Conservation (phyloP, 805 yeast genomes). For the Yamadazyma tumulicola region DNA sequence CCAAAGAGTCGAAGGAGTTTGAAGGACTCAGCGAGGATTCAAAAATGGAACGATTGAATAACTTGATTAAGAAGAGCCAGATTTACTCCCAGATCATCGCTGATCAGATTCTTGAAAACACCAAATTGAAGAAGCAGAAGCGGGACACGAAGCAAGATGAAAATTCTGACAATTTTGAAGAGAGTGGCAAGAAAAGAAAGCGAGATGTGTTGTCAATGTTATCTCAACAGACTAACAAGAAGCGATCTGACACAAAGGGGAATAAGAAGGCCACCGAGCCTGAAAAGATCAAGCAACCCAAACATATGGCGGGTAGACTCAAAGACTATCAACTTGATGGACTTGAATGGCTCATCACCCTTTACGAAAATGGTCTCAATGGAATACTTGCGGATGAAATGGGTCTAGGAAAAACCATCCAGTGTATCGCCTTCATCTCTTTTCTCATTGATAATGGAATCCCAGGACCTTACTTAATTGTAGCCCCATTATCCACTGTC, state of each 20-base stretch:
- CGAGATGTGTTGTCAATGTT: constrained; percentile 18
- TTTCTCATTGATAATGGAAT: constrained; percentile 77
- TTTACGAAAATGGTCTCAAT: constrained; percentile 90
- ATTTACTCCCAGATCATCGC: constrained; percentile 84
- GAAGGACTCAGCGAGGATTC: constrained; percentile 47
- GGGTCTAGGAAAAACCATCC: constrained; percentile 95
- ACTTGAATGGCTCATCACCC: constrained; percentile 81
- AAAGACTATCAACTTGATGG: constrained; percentile 89
- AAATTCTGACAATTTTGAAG: background rate
- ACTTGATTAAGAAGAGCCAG: constrained; percentile 81
- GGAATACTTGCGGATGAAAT: constrained; percentile 97
- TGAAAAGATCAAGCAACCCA: constrained; percentile 23
- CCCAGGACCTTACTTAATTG: constrained; percentile 71
- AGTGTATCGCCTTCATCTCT: constrained; percentile 75
- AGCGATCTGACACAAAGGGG: background rate
- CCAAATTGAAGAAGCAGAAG: constrained; percentile 19
- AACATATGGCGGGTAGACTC: constrained; percentile 48
- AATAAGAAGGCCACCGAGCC: constrained; percentile 5
- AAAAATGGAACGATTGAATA: constrained; percentile 64
- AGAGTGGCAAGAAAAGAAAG: constrained; percentile 9
- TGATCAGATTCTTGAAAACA: constrained; percentile 58
- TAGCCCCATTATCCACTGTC: constrained; percentile 81
- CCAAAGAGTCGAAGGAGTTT: constrained; percentile 34
- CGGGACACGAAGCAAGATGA: constrained; percentile 1
- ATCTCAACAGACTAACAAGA: constrained; percentile 11